Conservation (phyloP, 495 filamentous ascomycete species). For the Thermothielavioides terrestris region DNA sequence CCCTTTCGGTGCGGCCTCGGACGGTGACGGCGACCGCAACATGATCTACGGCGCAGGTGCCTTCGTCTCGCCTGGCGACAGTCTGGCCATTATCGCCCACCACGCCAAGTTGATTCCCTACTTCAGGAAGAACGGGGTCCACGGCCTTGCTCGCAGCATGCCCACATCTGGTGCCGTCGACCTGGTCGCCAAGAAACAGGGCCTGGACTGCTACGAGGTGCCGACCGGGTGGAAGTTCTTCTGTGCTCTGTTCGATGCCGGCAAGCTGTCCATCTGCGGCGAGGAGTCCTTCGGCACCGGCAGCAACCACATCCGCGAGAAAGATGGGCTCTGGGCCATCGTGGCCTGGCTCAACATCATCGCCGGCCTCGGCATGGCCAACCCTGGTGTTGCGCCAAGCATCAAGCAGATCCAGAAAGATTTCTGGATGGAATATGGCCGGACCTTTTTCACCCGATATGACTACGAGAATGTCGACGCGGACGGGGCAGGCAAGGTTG, state of each 20-base stretch:
- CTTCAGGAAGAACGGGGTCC: slow-evolving; percentile 94
- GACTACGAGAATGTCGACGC: slow-evolving; percentile 94
- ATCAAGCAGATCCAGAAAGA: slow-evolving; percentile 93
- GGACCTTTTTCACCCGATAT: slow-evolving; percentile 98
- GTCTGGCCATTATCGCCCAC: slow-evolving; percentile 94
- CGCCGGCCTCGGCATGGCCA: slow-evolving; percentile 79
- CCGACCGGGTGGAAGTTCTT: slow-evolving; percentile 99
- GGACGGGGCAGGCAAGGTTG: slow-evolving; percentile 81
- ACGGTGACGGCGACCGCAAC: slow-evolving; percentile 97
- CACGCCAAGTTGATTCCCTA: slow-evolving; percentile 91
- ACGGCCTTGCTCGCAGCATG: slow-evolving; percentile 92
- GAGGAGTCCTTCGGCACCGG: slow-evolving; percentile 98
- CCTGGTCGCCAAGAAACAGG: slow-evolving; percentile 88
- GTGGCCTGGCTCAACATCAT: slow-evolving; percentile 99
- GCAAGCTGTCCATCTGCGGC: slow-evolving; percentile 97
- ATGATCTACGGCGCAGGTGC: slow-evolving; percentile 98
- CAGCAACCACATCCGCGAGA: slow-evolving; percentile 99
- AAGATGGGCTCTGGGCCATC: slow-evolving; percentile 95
- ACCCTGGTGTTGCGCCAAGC: slow-evolving; percentile 65
- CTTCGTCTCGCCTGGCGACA: slow-evolving; percentile 96
- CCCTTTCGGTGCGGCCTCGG: slow-evolving; percentile 91
- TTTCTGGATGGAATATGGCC: slow-evolving; percentile 94
- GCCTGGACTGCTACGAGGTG: slow-evolving; percentile 87
- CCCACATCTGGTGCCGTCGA: slow-evolving; percentile 93
- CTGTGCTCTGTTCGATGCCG: slow-evolving; percentile 91